Evolutionary conservation across 805 yeast species (phyloP).

Genomic region (Starmerella stigmatis): DNA sequence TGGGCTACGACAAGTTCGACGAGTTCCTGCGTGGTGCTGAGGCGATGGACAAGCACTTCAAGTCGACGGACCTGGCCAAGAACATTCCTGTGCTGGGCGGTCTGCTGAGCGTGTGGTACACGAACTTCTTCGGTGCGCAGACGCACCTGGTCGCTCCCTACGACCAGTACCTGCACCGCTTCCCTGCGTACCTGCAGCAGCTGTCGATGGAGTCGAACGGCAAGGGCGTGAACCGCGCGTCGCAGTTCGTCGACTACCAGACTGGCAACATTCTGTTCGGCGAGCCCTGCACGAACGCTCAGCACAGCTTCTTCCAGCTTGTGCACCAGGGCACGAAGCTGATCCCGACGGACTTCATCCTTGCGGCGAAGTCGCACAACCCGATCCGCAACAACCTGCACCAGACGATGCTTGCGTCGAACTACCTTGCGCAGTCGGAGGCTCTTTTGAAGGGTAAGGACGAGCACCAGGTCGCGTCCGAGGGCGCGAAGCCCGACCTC

Average conservation of each 20-base stretch:
- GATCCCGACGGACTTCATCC: conserved; percentile 91
- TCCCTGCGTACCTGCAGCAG: conserved; percentile 99
- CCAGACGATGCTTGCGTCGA: conserved; percentile 97
- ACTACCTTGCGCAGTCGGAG: conserved; percentile 96
- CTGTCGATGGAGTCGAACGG: conserved; percentile 99
- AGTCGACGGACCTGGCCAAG: conserved; percentile 69
- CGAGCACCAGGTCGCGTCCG: conserved; percentile 62
- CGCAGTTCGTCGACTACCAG: conserved; percentile 82
- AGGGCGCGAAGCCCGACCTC: conserved; percentile 76
- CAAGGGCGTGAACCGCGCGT: conserved; percentile 89
- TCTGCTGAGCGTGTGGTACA: conserved; percentile 92
- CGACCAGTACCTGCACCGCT: conserved; percentile 96
- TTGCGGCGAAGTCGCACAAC: conserved; percentile 96
- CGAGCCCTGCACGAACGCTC: conserved; percentile 98
- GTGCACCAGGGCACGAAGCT: conserved; percentile 98
- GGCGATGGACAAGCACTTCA: conserved; percentile 88
- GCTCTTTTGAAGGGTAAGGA: conserved; percentile 95
- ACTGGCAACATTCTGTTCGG: conserved; percentile 95
- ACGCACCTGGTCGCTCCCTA: conserved; percentile 97
- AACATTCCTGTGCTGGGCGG: conserved; percentile 94
- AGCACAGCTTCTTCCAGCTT: conserved; percentile 98
- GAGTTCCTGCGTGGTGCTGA: conserved; percentile 93
- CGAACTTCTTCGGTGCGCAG: conserved; percentile 96
- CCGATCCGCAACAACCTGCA: conserved; percentile 90
- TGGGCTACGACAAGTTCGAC: conserved; percentile 91